Evolutionary conservation across 225 moss, liverwort and hornwort species (phyloP).

Genomic region (Bryoerythrophyllum caledonicum): DNA sequence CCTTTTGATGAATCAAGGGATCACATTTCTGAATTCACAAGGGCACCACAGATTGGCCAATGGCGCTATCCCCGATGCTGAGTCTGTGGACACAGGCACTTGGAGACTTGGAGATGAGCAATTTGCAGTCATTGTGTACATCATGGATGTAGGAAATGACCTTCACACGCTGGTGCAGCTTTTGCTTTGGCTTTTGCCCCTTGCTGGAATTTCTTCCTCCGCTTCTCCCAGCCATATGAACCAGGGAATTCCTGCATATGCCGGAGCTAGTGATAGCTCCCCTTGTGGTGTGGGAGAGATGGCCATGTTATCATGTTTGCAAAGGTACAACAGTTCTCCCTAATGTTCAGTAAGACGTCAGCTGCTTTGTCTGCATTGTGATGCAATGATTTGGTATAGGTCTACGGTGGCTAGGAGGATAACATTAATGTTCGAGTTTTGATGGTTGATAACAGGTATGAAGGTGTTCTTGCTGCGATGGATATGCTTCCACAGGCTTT

Average conservation of each 20-base stretch:
- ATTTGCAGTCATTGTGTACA: slow-evolving; percentile 67
- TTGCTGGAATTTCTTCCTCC: slow-evolving; percentile 61
- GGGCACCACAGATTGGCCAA: slow-evolving; percentile 40
- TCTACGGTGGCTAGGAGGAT: slow-evolving; percentile 4
- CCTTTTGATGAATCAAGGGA: slow-evolving; percentile 58
- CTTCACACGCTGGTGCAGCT: slow-evolving; percentile 75
- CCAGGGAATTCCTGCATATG: slow-evolving; percentile 62
- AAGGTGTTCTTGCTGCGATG: slow-evolving; percentile 87
- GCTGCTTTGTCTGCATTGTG: neutral
- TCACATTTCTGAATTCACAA: slow-evolving; percentile 40
- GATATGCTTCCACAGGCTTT: slow-evolving; percentile 93
- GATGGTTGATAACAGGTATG: slow-evolving; percentile 60
- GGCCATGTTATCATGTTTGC: slow-evolving; percentile 79
- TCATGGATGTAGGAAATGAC: slow-evolving; percentile 83
- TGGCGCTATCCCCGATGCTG: slow-evolving; percentile 49
- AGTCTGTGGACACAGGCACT: slow-evolving; percentile 40
- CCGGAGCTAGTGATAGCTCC: slow-evolving; percentile 68
- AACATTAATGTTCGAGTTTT: slow-evolving; percentile 13
- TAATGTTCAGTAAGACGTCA: neutral
- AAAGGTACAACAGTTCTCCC: slow-evolving; percentile 47
- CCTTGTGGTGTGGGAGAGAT: slow-evolving; percentile 79
- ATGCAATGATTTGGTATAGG: neutral
- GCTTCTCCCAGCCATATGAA: slow-evolving; percentile 63
- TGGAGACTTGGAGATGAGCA: slow-evolving; percentile 92
- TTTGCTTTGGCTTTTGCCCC: slow-evolving; percentile 88